These are phyloP conservation scores for Chlamydomonas asymmetrica DNA, from an alignment of 139 green algal genomes.

Conservation along the genomic window DNA sequence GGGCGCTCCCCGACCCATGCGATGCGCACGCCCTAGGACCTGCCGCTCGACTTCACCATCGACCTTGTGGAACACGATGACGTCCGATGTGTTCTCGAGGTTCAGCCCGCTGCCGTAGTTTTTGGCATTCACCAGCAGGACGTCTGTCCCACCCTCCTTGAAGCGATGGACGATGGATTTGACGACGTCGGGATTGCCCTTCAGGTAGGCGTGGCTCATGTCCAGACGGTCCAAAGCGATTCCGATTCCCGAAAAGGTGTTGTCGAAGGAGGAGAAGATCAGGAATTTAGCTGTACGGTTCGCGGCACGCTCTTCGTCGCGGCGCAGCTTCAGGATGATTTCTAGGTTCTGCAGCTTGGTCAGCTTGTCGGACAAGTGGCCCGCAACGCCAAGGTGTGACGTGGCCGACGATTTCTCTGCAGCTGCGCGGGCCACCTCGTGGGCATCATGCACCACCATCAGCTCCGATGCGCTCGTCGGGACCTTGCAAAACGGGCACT, in stretches of 20 bases:
- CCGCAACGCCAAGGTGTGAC: neutral
- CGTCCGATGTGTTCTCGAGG: constrained; percentile 14
- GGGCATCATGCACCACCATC: neutral
- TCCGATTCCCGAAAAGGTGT: neutral
- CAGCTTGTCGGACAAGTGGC: neutral
- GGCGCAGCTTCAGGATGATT: too few species aligned
- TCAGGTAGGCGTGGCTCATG: neutral
- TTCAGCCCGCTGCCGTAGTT: constrained; percentile 13
- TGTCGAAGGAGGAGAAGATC: constrained; percentile 2
- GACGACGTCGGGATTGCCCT: neutral
- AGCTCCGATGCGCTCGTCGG: neutral
- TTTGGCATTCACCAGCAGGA: constrained; percentile 9
- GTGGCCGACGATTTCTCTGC: neutral
- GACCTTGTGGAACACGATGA: constrained; percentile 20
- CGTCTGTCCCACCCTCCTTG: neutral
- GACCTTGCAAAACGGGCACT: constrained; percentile 3
- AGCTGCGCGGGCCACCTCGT: neutral
- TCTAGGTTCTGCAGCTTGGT: constrained; percentile 4
- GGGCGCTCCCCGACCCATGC: neutral
- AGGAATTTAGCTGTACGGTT: neutral
- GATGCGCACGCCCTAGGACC: constrained; percentile 9
- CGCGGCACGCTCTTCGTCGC: neutral
- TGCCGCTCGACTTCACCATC: constrained; percentile 3
- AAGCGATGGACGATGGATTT: neutral
- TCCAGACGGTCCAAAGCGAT: neutral